Base-by-base conservation (phyloP, 1,139 yeast species). In the Geotrichum phurueaensis region DNA sequence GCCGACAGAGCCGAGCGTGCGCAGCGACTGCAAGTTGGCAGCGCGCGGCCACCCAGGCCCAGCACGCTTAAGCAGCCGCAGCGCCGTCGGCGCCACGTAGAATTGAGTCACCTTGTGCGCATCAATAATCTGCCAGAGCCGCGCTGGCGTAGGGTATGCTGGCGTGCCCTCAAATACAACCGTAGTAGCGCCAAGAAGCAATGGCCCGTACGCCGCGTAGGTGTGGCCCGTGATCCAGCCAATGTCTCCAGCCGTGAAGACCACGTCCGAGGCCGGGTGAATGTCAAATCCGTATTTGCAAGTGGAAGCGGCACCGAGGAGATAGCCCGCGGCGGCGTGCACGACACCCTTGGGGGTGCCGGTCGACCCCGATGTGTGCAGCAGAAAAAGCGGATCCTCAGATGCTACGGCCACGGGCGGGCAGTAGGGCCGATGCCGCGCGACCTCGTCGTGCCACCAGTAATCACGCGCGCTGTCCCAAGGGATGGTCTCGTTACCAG, bases 181-280 rank as follows among this genome's bases (percentile, higher is more conserved):
- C 2, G 94, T 84, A 33, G 95, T 85, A 52, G 91, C 89, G 70
- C 96, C 96, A 66, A 81, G 81, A 60, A 86, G 76, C 68, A 88
- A 79, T 23, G 96, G 96, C 59, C 95, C 96, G 70, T 88, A 88
- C 53, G 87, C 89, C 47, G 83, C 89, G 71, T 87, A 88, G 1
- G 94, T 84, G 75, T 88, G 96, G 60, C 96, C 96, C 10, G 95
- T 87, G 69, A 88, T 87, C 96, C 96, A 88, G 66, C 96, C 96
- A 62, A 88, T 84, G 73, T 88, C 96, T 69, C 95, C 96, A 22
- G 95, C 95, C 10, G 95, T 87, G 78, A 88, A 88, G 63, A 88
- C 75, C 29, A 83, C 77, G 71, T 88, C 96, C 52, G 84, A 84
- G 64, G 80, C 82, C 9, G 56, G 36, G 69, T 87, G 91, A 52